Percentiles rank a stretch among this genome's conserved stretches.
Evolutionary conservation across 495 filamentous ascomycete genomes (phyloP).

Genomic region (Lophium mytilinum): DNA sequence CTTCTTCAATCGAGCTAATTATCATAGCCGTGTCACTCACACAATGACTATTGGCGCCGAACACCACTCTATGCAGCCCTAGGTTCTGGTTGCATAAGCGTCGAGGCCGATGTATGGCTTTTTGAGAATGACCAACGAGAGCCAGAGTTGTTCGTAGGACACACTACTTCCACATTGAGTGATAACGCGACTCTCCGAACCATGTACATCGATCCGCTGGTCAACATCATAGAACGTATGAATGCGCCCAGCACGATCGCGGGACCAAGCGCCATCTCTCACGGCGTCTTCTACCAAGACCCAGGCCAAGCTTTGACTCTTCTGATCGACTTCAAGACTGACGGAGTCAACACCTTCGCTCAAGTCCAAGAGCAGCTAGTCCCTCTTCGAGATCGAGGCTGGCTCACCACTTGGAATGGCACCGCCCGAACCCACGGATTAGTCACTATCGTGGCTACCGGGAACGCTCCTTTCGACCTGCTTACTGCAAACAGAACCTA

Average conservation of each 20-base stretch:
- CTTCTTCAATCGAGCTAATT: no score
- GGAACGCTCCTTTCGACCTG: constrained; percentile 62
- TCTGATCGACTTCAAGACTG: constrained; percentile 61
- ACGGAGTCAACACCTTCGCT: constrained; percentile 3
- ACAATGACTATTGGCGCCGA: constrained; percentile 23
- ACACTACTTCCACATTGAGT: constrained; percentile 51
- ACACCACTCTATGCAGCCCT: constrained; percentile 11
- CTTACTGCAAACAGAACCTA: not conserved
- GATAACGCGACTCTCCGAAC: constrained; percentile 49
- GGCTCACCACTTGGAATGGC: constrained; percentile 51
- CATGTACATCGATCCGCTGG: constrained; percentile 59
- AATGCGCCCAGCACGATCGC: constrained; percentile 34
- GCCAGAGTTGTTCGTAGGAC: constrained; percentile 48
- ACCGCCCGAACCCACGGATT: constrained; percentile 41
- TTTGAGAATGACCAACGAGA: constrained; percentile 1
- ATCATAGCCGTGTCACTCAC: not conserved
- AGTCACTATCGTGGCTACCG: constrained; percentile 73
- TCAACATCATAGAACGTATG: constrained; percentile 45
- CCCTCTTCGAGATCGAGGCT: constrained; percentile 55
- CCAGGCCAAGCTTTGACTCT: constrained; percentile 56
- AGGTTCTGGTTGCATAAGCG: constrained; percentile 25
- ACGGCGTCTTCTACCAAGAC: constrained; percentile 56
- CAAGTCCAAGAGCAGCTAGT: constrained; percentile 51
- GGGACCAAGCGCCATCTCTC: constrained; percentile 28
- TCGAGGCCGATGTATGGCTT: constrained; percentile 31